Evolutionary conservation across 2,329 filamentous ascomycete species (phyloP).

Genomic region (Monosporascus sp.): DNA sequence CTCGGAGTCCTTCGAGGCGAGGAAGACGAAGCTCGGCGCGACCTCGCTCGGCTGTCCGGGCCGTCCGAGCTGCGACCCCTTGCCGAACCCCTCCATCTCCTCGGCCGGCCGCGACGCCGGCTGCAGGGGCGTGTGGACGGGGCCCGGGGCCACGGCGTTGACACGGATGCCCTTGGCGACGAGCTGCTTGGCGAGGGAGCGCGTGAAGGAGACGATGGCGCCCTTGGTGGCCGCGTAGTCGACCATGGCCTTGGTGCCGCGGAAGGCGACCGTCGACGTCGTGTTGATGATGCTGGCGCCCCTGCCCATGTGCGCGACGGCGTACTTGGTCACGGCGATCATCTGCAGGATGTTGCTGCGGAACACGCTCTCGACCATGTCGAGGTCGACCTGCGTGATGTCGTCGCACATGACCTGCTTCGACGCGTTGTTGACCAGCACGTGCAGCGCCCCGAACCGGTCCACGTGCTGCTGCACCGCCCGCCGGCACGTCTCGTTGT

Average conservation of each 20-base stretch:
- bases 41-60: slow-evolving; percentile 74
- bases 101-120: slow-evolving; percentile 62
- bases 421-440: slow-evolving; percentile 62
- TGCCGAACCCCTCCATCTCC: slow-evolving; percentile 60
- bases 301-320: slow-evolving; percentile 62
- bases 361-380: slow-evolving; percentile 36
- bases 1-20: slow-evolving; percentile 66
- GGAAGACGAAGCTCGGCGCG: slow-evolving; percentile 72
- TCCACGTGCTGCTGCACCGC: slow-evolving; percentile 59
- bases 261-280: slow-evolving; percentile 73
- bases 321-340: slow-evolving; percentile 73
- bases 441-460: slow-evolving; percentile 62
- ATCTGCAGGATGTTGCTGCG: slow-evolving; percentile 73
- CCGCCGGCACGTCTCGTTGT: slow-evolving; percentile 60
- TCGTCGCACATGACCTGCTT: slow-evolving; percentile 60
- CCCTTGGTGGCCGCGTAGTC: slow-evolving; percentile 76
- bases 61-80: slow-evolving; percentile 61
- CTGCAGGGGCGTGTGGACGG: slow-evolving; percentile 69
- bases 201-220: slow-evolving; percentile 70
- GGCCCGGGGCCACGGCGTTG: slow-evolving; percentile 59
- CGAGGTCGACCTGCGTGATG: slow-evolving; percentile 42
- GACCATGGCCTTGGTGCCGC: slow-evolving; percentile 68
- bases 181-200: slow-evolving; percentile 67
- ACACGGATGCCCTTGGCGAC: slow-evolving; percentile 57
- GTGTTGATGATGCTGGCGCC: slow-evolving; percentile 77